phyloP scores from a whole-genome alignment of 805 yeast species.

The Jamesozyma rosinii region DNA sequence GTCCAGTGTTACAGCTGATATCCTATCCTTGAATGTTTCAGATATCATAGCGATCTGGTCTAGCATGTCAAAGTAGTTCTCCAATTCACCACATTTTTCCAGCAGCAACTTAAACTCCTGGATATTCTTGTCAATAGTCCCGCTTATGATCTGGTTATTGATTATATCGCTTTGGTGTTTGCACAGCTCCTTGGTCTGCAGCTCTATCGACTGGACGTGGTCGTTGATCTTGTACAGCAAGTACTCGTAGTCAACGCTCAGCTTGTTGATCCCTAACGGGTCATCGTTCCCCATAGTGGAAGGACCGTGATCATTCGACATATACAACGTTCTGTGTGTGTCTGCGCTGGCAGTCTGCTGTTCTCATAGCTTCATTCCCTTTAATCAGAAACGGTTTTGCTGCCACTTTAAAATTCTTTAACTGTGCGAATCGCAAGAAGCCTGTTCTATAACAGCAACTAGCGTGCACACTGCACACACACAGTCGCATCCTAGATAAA shows the following conservation, averaged over 20 bases:
- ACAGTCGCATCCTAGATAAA: no score
- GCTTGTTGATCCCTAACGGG: constrained; percentile 51
- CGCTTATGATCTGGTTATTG: constrained; percentile 18
- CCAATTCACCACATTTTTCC: constrained; percentile 41
- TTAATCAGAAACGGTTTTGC: no score
- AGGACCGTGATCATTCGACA: constrained; percentile 1
- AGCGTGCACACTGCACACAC: no score
- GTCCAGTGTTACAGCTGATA: constrained; percentile 26
- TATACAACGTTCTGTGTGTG: no score
- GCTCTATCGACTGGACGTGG: constrained; percentile 40
- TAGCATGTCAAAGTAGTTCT: constrained; percentile 43
- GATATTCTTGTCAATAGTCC: constrained; percentile 35
- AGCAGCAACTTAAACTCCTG: constrained; percentile 34
- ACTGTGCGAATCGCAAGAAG: no score
- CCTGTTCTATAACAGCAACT: no score
- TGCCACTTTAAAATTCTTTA: no score
- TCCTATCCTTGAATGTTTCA: constrained; percentile 32
- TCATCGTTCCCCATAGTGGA: constrained; percentile 29
- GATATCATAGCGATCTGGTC: constrained; percentile 40
- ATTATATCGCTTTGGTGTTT: constrained; percentile 20
- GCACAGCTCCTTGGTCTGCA: constrained; percentile 31
- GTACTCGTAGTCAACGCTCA: constrained; percentile 58
- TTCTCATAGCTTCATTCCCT: no score
- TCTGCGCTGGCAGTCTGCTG: no score
- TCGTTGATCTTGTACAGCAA: constrained; percentile 54